Conservation (phyloP, 805 yeast genomes). For the Monosporozyma unispora region DNA sequence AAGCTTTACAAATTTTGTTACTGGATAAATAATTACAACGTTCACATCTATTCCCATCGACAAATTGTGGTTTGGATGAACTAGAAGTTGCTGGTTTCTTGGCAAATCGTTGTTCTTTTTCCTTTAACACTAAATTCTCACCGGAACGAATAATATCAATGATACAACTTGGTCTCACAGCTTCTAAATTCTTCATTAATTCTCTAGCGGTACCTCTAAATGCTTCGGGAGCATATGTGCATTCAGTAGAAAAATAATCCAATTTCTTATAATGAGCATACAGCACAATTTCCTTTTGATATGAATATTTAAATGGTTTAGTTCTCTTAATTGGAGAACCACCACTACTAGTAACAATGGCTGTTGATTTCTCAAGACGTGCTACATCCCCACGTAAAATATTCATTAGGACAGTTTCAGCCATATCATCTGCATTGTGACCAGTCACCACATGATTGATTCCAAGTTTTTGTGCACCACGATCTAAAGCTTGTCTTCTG, state of each 20-base stretch:
- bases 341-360: slow-evolving; percentile 70
- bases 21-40: slow-evolving; percentile 89
- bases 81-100: slow-evolving; percentile 18
- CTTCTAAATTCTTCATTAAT: slow-evolving; percentile 79
- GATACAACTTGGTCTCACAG: slow-evolving; percentile 85
- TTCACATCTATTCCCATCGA: slow-evolving; percentile 70
- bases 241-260: slow-evolving; percentile 94
- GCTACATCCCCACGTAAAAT: slow-evolving; percentile 93
- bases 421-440: slow-evolving; percentile 98
- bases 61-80: slow-evolving; percentile 22
- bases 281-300: slow-evolving; percentile 93
- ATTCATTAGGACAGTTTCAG: slow-evolving; percentile 95
- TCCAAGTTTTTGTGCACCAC: slow-evolving; percentile 84
- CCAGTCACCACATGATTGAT: slow-evolving; percentile 94
- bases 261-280: slow-evolving; percentile 94
- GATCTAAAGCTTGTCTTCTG: slow-evolving; percentile 89
- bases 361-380: slow-evolving; percentile 78
- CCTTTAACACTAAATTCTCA: slow-evolving; percentile 64
- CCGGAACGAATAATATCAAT: slow-evolving; percentile 93
- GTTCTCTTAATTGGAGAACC: slow-evolving; percentile 90
- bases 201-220: slow-evolving; percentile 96
- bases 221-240: slow-evolving; percentile 98
- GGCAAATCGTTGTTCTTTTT: slow-evolving; percentile 35
- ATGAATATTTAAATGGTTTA: slow-evolving; percentile 91
- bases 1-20: slow-evolving; percentile 86